A percentile compares a stretch with the other conserved stretches of the same genome.
phyloP scores from a whole-genome alignment of 1,284 basidiomycete genomes.

The Termitomyces sp. region DNA sequence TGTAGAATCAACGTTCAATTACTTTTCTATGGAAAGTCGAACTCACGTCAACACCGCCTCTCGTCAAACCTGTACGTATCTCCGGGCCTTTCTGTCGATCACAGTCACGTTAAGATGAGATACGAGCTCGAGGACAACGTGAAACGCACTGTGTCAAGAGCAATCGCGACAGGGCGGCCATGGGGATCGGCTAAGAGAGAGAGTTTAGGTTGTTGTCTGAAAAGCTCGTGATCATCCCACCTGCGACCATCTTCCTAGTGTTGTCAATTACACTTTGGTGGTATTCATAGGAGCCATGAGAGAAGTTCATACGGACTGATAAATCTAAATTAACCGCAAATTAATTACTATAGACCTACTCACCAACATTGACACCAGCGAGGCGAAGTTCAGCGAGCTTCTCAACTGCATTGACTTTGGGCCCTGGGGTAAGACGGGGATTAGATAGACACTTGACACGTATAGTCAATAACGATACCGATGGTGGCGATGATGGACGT shows the following conservation, averaged over 20 bases:
- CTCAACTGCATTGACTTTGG: conserved; percentile 88
- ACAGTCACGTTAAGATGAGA: conserved; percentile 14
- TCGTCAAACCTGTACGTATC: conserved; percentile 96
- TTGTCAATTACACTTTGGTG: conserved; percentile 98
- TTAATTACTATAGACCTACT: conserved; percentile 26
- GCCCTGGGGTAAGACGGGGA: conserved; percentile 46
- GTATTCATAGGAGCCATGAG: conserved; percentile 94
- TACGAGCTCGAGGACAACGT: conserved; percentile 1
- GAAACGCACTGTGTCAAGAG: conserved; percentile 84
- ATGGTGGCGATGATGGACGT: conserved; percentile 97
- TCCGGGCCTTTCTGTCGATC: conserved; percentile 89
- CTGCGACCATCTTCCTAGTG: conserved; percentile 77
- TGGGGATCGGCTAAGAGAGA: conserved; percentile 44
- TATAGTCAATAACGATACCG: conserved; percentile 42
- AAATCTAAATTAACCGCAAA: conserved; percentile 8
- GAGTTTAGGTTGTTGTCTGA: not conserved
- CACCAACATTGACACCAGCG: conserved; percentile 95
- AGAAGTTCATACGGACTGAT: conserved; percentile 97
- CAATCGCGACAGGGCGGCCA: conserved; percentile 94
- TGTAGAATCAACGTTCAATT: conserved; percentile 3
- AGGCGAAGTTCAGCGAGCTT: conserved; percentile 77
- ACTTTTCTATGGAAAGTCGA: conserved; percentile 25
- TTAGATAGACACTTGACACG: not conserved
- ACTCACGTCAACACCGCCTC: conserved; percentile 80
- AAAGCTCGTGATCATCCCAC: conserved; percentile 36